phyloP scores from a whole-genome alignment of 2,329 filamentous ascomycete genomes.

The Colletotrichum truncatum region DNA sequence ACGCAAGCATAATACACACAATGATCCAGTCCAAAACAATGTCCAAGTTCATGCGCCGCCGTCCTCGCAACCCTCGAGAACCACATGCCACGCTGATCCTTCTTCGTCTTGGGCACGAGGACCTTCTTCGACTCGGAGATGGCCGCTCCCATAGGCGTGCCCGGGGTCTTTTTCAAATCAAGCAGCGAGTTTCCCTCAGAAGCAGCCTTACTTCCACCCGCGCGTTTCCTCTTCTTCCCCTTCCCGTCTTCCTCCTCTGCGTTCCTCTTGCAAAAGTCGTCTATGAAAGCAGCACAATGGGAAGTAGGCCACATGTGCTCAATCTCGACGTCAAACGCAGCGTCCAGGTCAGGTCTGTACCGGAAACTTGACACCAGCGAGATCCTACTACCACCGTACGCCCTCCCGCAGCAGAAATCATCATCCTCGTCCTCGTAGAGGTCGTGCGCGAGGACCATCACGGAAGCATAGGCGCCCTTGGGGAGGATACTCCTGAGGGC shows the following conservation, averaged over 20 bases:
- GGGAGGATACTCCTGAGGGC: constrained; percentile 62
- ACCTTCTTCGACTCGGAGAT: constrained; percentile 37
- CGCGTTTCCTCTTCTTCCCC: neutral
- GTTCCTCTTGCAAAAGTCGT: constrained; percentile 41
- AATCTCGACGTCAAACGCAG: constrained; percentile 46
- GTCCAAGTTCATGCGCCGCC: constrained; percentile 71
- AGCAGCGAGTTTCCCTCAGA: neutral
- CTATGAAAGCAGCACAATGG: constrained; percentile 65
- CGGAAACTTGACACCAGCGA: constrained; percentile 69
- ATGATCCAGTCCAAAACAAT: constrained; percentile 73
- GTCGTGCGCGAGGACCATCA: constrained; percentile 69
- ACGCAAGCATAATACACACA: constrained; percentile 72
- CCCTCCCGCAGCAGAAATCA: constrained; percentile 72
- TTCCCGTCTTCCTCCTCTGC: neutral
- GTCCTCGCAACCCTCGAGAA: constrained; percentile 66
- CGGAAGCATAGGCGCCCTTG: constrained; percentile 64
- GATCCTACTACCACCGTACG: constrained; percentile 71
- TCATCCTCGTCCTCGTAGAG: constrained; percentile 73
- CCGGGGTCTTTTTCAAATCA: neutral
- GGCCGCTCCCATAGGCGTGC: constrained; percentile 44
- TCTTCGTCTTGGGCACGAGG: constrained; percentile 33
- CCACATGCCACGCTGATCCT: constrained; percentile 57
- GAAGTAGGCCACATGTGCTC: constrained; percentile 71
- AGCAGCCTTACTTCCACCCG: neutral
- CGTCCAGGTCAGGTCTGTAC: constrained; percentile 64